Base-by-base conservation (phyloP, 2,329 filamentous ascomycete species). In the Neofusicoccum sp. region DNA sequence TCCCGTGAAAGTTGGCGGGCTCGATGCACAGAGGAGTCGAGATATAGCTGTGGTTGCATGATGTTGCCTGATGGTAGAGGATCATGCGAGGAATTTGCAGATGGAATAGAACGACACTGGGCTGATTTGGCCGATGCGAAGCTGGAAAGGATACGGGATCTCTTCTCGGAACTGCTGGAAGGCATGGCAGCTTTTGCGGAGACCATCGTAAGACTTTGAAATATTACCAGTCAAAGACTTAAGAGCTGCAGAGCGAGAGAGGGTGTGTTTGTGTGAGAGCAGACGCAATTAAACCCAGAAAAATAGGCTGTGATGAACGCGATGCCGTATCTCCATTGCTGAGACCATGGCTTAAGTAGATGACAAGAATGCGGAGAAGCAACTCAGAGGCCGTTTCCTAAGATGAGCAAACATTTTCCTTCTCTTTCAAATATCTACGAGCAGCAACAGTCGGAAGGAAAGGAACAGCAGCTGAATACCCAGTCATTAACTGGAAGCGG, bases 1-100 rank as follows among this genome's bases (percentile, higher is more conserved):
- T 72, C 71, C 65, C 71, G 70, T 57, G 72, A 74, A 30, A 61
- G 49, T 28, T 66, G 66, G 34, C 64, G 63, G 24, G 26, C 30
- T n/a, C 26, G 60, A 9, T 30, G 40, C 36, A 60, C 40, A 45
- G 16, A 38, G n/a, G n/a, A n/a, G n/a, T n/a, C n/a, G n/a, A n/a
- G n/a, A n/a, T n/a, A n/a, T n/a, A n/a, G n/a, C n/a, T n/a, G n/a
- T n/a, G 9, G 12, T 9, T 11, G 8, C 5, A 8, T n/a, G 28
- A 16, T 11, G 4, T 8, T 14, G 11, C 40, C 24, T 26, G 8
- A 28, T 14, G n/a, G 11, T n/a, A 24, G 14, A 28, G 14, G 36
- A 40, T 6, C 7, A 14, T 14, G 36, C 36, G 36, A n/a, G 9
- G 36, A n/a, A 3, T 12, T 4, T 6, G 7, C 14, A 14, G 16